Conservation (phyloP, 176 grass and related monocot species). For the Zea luxurians region DNA sequence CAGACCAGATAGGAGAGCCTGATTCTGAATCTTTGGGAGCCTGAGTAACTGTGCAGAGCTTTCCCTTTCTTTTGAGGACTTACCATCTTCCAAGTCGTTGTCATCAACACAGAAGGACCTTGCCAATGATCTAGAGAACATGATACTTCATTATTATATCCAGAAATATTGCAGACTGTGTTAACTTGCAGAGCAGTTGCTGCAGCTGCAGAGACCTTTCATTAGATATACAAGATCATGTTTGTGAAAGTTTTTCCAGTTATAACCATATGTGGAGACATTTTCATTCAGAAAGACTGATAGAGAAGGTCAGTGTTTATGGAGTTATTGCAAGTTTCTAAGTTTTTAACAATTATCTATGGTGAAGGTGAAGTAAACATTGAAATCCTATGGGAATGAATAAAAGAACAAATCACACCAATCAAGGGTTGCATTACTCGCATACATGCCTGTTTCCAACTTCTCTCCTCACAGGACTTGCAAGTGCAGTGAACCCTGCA, state of each 20-base stretch:
- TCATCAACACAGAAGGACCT: slow-evolving; percentile 62
- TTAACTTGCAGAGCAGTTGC: slow-evolving; percentile 19
- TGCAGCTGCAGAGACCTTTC: not conserved
- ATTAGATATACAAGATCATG: slow-evolving; percentile 13
- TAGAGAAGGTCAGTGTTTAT: slow-evolving; percentile 5
- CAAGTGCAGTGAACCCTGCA: slow-evolving; percentile 53
- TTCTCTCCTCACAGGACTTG: slow-evolving; percentile 81
- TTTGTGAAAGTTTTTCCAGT: slow-evolving; percentile 1
- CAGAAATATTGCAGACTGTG: slow-evolving; percentile 21
- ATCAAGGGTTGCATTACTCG: slow-evolving; percentile 2
- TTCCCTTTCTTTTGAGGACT: slow-evolving; percentile 71
- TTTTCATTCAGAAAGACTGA: not conserved
- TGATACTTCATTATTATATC: slow-evolving; percentile 10
- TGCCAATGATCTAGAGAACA: slow-evolving; percentile 51
- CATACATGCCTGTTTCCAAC: slow-evolving; percentile 65
- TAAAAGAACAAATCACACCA: slow-evolving; percentile 3
- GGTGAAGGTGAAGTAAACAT: not conserved
- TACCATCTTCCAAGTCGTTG: slow-evolving; percentile 75
- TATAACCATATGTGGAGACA: not conserved
- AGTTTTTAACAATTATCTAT: slow-evolving; percentile 5
- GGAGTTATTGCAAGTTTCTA: slow-evolving; percentile 9
- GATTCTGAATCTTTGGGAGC: slow-evolving; percentile 63
- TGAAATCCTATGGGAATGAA: not conserved
- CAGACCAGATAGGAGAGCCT: slow-evolving; percentile 82
- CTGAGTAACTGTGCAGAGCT: slow-evolving; percentile 36